Evolutionary conservation across 768 basidiomycete species (phyloP).

Genomic region (Agaricus bisporus): DNA sequence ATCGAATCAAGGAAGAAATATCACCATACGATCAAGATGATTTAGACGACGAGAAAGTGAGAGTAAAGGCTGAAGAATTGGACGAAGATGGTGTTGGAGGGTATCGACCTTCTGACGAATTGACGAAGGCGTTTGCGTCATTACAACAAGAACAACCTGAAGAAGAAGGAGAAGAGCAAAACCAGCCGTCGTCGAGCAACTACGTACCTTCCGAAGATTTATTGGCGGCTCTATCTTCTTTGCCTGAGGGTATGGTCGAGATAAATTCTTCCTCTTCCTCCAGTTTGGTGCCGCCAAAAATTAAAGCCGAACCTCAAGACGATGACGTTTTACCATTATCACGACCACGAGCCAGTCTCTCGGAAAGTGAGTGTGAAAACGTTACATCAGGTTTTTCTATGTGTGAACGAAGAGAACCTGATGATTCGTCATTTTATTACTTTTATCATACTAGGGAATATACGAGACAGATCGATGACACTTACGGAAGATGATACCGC

Average conservation of each 20-base stretch:
- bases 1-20: slow-evolving; percentile 7
- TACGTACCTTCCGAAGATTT: slow-evolving; percentile 6
- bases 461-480: not conserved
- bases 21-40: not conserved
- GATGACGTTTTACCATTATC: not conserved
- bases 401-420: not conserved
- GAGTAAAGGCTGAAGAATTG: slow-evolving; percentile 13
- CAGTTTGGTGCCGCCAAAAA: not conserved
- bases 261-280: not conserved
- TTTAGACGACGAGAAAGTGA: not conserved
- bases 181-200: not conserved
- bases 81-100: not conserved
- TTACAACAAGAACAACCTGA: not conserved
- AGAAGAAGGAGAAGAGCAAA: not conserved
- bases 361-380: no score
- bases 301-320: not conserved
- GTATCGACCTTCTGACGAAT: slow-evolving; percentile 12
- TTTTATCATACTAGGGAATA: not conserved
- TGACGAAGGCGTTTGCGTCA: not conserved
- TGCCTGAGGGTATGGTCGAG: slow-evolving; percentile 8
- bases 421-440: no score
- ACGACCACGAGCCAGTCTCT: not conserved
- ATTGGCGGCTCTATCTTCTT: slow-evolving; percentile 6
- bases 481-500: not conserved
- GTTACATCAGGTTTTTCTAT: not conserved